Conservation (phyloP, 2,329 filamentous ascomycete genomes). For the Didymellaceae sp. region DNA sequence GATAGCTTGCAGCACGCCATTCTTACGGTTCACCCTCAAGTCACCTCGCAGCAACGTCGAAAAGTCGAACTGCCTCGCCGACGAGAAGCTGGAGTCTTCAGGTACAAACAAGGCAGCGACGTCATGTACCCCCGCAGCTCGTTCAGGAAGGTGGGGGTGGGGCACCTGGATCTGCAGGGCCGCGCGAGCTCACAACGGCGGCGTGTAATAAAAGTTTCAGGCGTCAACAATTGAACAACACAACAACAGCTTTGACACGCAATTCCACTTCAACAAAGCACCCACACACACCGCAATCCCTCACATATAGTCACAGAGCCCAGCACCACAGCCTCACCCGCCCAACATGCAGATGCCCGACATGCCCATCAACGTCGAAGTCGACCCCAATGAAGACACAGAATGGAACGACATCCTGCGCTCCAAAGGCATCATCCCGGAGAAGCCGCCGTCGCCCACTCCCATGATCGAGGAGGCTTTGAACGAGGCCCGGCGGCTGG, state of each 20-base stretch:
- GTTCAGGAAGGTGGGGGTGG: conserved; percentile 30
- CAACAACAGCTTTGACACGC: not conserved
- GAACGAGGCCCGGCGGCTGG: conserved; percentile 78
- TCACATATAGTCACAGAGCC: not conserved
- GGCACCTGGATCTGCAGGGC: conserved; percentile 26
- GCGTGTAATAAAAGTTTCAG: conserved; percentile 24
- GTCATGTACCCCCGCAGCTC: conserved; percentile 13
- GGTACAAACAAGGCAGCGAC: conserved; percentile 1
- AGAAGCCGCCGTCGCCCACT: conserved; percentile 94
- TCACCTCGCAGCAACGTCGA: too few relatives aligned
- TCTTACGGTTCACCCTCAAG: too few relatives aligned
- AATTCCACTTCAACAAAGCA: not conserved
- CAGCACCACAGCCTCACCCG: not conserved
- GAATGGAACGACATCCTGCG: conserved; percentile 99
- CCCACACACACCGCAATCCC: conserved; percentile 39
- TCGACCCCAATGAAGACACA: conserved; percentile 96
- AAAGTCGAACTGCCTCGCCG: too few relatives aligned
- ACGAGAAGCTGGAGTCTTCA: too few relatives aligned
- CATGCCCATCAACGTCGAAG: conserved; percentile 75
- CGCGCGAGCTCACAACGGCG: conserved; percentile 16
- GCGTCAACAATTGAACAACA: conserved; percentile 17
- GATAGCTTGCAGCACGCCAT: too few relatives aligned
- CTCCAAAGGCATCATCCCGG: conserved; percentile 96
- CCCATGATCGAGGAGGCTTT: conserved; percentile 96
- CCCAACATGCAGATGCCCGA: conserved; percentile 54